Base-by-base conservation (phyloP, 345 rosid species). In the Boechera stricta region DNA sequence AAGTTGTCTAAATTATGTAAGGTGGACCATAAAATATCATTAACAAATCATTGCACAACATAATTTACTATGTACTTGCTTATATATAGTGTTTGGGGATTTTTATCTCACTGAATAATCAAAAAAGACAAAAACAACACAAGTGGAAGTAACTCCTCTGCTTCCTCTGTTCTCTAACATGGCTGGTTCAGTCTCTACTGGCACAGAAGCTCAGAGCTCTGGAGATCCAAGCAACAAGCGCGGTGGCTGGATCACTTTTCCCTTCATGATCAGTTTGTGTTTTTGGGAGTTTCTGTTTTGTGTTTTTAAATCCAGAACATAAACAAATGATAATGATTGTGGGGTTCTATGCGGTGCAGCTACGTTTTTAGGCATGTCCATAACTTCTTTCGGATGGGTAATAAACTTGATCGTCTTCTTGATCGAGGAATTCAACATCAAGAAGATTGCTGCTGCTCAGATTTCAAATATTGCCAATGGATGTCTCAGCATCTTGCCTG, bases 161-260 rank as follows among this genome's bases (percentile, higher is more conserved):
- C 28, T 49, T 49, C 28, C 26, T 49, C 26, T 49, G 2, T 49
- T 49, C 54, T 7, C 2, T 16, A 1, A 26, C 58, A 53, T 53
- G 58, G n/a, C n/a, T 28, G 1, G 3, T 10, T 10, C 32, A 10
- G 33, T 53, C 32, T 53, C 33, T 10, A 1, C 15, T 26, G n/a
- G 26, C 32, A 53, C 32, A 53, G 57, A 53, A 53, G 33, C 57
- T 53, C 33, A 53, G n/a, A 53, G 58, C 33, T 26, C 7, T 10
- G 1, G 32, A 4, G 6, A 53, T 53, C n/a, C 8, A 53, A 52
- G 29, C 1, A 26, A 4, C 15, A 53, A 53, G 7, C 57, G n/a
- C 9, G 57, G 57, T 55, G 59, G 59, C 16, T 29, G 59, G 59
- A 55, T 28, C 59, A 29, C 59, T 2, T 55, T 55, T 55, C 36